Conservation (phyloP, 148 eudicot genomes). For the Vaccinium macrocarpon region DNA sequence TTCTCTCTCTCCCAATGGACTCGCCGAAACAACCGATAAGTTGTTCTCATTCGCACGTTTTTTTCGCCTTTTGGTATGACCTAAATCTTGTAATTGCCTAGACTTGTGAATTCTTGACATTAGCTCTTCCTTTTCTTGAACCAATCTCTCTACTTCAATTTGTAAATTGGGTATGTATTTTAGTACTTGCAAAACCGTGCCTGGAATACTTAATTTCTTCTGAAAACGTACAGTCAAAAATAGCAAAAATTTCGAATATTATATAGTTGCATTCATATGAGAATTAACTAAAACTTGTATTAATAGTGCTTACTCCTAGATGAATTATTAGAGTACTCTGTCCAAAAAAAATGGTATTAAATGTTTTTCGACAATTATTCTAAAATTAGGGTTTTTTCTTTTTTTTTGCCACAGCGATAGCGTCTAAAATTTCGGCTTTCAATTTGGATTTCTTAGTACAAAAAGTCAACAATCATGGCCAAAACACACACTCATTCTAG, state of each 20-base stretch:
- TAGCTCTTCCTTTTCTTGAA: conserved; percentile 41
- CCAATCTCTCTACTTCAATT: conserved; percentile 52
- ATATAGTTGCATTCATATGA: too few species aligned
- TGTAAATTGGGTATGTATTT: conserved; percentile 84
- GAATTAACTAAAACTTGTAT: too few species aligned
- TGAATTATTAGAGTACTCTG: neutral
- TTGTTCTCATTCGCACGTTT: neutral
- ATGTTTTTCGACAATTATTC: too few species aligned
- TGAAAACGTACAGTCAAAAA: conserved; percentile 22
- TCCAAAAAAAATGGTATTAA: too few species aligned
- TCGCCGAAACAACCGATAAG: conserved; percentile 26
- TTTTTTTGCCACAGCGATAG: too few species aligned
- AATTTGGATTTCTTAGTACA: too few species aligned
- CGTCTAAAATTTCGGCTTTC: too few species aligned
- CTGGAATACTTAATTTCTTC: conserved; percentile 82
- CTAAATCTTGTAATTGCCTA: conserved; percentile 9
- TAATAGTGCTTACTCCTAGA: too few species aligned
- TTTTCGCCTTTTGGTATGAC: neutral
- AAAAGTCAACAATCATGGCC: too few species aligned
- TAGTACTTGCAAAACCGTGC: conserved; percentile 52
- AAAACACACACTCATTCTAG: too few species aligned
- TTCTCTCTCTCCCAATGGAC: conserved; percentile 36
- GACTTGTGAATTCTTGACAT: conserved; percentile 17
- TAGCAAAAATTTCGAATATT: neutral
- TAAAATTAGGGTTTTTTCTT: too few species aligned